Percentiles rank a stretch among this genome's conserved stretches.
Evolutionary conservation across 2,329 filamentous ascomycete species (phyloP).

Genomic region (Colletotrichum sp.): DNA sequence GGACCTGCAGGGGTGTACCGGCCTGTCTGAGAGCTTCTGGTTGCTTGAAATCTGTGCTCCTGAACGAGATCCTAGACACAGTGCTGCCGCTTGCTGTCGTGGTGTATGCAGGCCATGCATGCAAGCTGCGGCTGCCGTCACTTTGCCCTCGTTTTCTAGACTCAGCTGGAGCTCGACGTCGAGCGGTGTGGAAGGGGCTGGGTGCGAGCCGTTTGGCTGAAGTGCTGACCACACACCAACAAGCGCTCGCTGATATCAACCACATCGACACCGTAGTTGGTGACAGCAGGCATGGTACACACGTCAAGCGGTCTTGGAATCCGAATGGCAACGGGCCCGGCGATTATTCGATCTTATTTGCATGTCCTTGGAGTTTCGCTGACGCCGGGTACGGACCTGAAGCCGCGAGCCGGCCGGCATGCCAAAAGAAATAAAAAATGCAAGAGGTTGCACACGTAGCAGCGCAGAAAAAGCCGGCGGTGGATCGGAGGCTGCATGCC

Average conservation of each 20-base stretch:
- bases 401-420: neutral
- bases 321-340: neutral
- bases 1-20: conserved; percentile 9
- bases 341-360: neutral
- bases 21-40: conserved; percentile 1
- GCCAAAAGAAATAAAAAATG: neutral
- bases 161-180: conserved; percentile 3
- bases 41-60: neutral
- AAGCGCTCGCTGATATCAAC: conserved; percentile 4
- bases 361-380: neutral
- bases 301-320: neutral
- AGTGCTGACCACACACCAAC: conserved; percentile 8
- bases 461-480: neutral
- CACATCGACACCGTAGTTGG: neutral
- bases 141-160: conserved; percentile 9
- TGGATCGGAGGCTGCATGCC: neutral
- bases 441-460: neutral
- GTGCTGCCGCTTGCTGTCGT: neutral
- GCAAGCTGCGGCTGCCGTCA: conserved; percentile 21
- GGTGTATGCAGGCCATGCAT: neutral
- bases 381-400: conserved; percentile 1
- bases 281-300: neutral
- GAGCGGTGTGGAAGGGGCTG: conserved; percentile 19
- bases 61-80: neutral
- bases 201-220: conserved; percentile 21